Evolutionary conservation across 805 yeast genomes (phyloP).

Genomic region (Ogataea parapolymorpha): DNA sequence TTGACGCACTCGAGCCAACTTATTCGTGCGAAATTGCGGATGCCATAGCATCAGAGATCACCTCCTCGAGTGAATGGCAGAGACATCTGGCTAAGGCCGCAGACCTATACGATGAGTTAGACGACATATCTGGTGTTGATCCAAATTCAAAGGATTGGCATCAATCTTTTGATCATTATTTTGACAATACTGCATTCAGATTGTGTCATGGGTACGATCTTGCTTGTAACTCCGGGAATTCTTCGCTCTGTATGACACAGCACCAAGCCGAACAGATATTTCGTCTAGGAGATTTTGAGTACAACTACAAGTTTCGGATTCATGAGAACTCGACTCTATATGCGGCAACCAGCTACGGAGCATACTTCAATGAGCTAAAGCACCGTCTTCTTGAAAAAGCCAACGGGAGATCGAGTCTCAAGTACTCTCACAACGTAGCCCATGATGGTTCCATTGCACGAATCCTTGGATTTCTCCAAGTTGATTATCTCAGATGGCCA

Average conservation of each 20-base stretch:
- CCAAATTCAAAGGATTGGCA: conserved; percentile 24
- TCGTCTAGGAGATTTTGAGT: conserved; percentile 43
- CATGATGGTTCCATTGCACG: conserved; percentile 40
- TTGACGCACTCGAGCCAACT: conserved; percentile 38
- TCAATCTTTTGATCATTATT: conserved; percentile 37
- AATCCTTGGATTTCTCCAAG: conserved; percentile 35
- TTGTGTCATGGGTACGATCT: conserved; percentile 37
- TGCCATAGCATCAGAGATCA: conserved; percentile 24
- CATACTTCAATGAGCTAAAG: conserved; percentile 36
- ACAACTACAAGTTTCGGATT: conserved; percentile 37
- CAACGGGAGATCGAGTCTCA: conserved; percentile 27
- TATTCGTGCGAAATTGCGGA: conserved; percentile 33
- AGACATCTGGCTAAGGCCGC: conserved; percentile 33
- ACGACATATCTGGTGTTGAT: conserved; percentile 28
- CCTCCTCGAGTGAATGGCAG: conserved; percentile 34
- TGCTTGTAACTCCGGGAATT: conserved; percentile 23
- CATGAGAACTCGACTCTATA: conserved; percentile 35
- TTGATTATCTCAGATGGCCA: conserved; percentile 40
- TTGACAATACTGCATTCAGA: conserved; percentile 40
- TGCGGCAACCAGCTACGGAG: conserved; percentile 35
- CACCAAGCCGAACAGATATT: conserved; percentile 38
- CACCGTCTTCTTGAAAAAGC: conserved; percentile 28
- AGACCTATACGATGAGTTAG: conserved; percentile 28
- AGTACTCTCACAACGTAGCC: conserved; percentile 40
- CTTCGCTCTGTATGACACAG: conserved; percentile 26